Percentiles rank a stretch among this genome's conserved stretches.
Conservation (phyloP, 2,329 filamentous ascomycete species). For the Bertia moriformis region DNA sequence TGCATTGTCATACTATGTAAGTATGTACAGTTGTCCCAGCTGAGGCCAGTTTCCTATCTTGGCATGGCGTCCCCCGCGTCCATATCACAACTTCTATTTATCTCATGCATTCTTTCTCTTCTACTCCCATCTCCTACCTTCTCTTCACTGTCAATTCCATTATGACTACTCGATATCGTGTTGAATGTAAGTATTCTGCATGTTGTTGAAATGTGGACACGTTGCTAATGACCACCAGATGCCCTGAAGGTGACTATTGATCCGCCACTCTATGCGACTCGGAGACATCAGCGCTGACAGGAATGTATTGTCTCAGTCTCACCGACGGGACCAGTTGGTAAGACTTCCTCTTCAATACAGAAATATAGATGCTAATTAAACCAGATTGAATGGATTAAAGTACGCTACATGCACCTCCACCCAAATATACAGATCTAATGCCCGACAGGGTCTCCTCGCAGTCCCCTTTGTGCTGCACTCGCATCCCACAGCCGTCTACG, state of each 20-base stretch:
- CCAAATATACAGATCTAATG: background rate
- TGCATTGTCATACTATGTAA: no score
- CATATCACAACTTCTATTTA: no score
- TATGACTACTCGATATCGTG: conserved; percentile 1
- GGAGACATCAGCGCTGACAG: background rate
- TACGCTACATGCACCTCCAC: background rate
- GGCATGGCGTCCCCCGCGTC: no score
- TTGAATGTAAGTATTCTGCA: background rate
- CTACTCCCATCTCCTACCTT: background rate
- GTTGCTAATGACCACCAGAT: background rate
- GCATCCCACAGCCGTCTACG: conserved; percentile 40
- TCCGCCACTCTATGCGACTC: background rate
- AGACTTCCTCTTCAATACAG: background rate
- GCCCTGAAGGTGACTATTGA: background rate
- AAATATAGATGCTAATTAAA: background rate
- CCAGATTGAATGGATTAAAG: conserved; percentile 1
- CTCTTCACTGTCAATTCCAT: no score
- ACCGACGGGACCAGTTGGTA: conserved; percentile 1
- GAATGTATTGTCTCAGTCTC: no score
- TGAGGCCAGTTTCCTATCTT: no score
- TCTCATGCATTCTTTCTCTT: background rate
- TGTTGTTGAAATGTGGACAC: background rate
- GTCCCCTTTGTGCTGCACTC: conserved; percentile 58
- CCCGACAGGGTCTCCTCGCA: conserved; percentile 44
- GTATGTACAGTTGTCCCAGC: no score